These are phyloP conservation scores for Colletotrichum euphorbiae DNA, from an alignment of 2,329 filamentous ascomycete genomes.

Conservation along the genomic window DNA sequence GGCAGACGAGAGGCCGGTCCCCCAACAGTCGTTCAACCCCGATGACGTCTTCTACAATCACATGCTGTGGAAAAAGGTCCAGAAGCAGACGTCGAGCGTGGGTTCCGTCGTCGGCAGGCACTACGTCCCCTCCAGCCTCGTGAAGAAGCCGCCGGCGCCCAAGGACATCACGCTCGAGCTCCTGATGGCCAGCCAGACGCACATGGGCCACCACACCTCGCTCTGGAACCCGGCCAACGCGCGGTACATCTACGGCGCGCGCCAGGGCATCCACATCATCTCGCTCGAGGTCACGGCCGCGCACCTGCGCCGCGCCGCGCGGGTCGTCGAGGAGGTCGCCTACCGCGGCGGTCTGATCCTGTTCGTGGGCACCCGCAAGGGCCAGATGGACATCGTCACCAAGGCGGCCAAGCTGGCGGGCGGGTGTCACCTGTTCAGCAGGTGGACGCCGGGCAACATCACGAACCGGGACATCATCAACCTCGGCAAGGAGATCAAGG, in stretches of 20 bases:
- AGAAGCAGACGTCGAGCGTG: conserved; percentile 44
- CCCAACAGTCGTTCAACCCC: not conserved
- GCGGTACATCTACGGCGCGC: conserved; percentile 91
- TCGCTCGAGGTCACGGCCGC: conserved; percentile 89
- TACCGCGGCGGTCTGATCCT: conserved; percentile 86
- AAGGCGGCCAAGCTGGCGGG: conserved; percentile 81
- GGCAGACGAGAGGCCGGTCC: too few relatives aligned
- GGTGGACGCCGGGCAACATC: conserved; percentile 91
- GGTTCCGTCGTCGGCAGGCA: conserved; percentile 63
- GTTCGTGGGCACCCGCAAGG: conserved; percentile 88
- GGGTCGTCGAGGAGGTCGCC: conserved; percentile 88
- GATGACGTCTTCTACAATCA: not conserved
- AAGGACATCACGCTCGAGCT: conserved; percentile 90
- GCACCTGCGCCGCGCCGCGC: conserved; percentile 91
- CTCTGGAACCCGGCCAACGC: conserved; percentile 96
- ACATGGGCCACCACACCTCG: conserved; percentile 90
- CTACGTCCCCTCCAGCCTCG: conserved; percentile 75
- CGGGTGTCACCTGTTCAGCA: conserved; percentile 89
- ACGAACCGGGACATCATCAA: conserved; percentile 95
- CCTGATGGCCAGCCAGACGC: conserved; percentile 86
- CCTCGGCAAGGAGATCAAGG: conserved; percentile 73
- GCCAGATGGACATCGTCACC: conserved; percentile 84
- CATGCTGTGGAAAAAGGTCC: not conserved
- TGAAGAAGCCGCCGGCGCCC: conserved; percentile 78
- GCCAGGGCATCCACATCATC: conserved; percentile 92